Base-by-base conservation (phyloP, 345 rosid species). In the Lumnitzera racemosa region DNA sequence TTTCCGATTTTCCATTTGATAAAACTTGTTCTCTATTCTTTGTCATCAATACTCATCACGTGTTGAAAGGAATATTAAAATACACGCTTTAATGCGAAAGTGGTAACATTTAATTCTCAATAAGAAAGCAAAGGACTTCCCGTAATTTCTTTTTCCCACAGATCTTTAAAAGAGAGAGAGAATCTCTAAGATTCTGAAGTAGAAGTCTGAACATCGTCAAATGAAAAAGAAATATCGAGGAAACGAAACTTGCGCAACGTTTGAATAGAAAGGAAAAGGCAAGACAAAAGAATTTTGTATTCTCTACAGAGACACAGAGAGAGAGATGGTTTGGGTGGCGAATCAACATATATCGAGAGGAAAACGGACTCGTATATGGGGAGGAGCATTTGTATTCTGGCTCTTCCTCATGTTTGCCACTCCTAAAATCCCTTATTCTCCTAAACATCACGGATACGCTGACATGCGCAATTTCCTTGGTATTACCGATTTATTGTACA, bases 391-490 rank as follows among this genome's bases (percentile, higher is more conserved):
- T 29, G 58, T 88, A 0, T 82, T 70, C 60, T 91, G 88, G 89
- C 36, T 84, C 53, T 64, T 82, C 57, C 31, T 91, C 29, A 78
- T 83, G 85, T 59, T 84, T 66, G 65, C 74, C 53, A 86, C 98
- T 56, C 96, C 98, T 2, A 88, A 78, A 64, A 62, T 88, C 65
- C 86, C 91, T 67, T 79, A 80, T 23, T 69, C 81, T 48, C 61
- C 73, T 53, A 51, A 68, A 0, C 76, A 74, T 47, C 85, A 82
- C 65, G 73, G 63, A 61, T 88, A 82, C 49, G 91, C 89, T 12
- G 96, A 91, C 67, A 82, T 80, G 83, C 91, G 96, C 73, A 88
- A 91, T 70, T 81, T 88, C 60, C 70, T 91, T 27, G 98, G 98
- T 88, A 78, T 59, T n/a, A 23, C 31, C 31, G 1, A 27, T 27